Conservation (phyloP, 495 filamentous ascomycete genomes). For the Podospora appendiculata region DNA sequence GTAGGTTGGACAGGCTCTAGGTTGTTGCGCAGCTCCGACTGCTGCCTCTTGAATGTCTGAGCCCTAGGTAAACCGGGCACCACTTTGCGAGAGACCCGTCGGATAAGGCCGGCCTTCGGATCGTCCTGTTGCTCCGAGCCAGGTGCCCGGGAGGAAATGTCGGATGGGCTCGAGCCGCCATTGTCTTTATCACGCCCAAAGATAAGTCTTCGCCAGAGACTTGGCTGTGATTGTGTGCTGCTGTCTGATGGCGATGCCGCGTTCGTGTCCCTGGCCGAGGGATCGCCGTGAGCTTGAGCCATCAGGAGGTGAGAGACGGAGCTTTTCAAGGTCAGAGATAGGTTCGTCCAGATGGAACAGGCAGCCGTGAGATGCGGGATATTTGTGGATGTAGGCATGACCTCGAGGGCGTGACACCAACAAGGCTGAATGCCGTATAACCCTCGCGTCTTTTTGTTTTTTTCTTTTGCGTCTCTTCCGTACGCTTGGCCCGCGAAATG, state of each 20-base stretch:
- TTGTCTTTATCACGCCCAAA: constrained; percentile 15
- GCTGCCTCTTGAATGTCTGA: constrained; percentile 71
- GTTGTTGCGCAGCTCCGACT: constrained; percentile 68
- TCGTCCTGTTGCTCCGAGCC: constrained; percentile 13
- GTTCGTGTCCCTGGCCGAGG: constrained; percentile 4
- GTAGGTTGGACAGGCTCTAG: constrained; percentile 55
- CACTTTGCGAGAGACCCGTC: constrained; percentile 59
- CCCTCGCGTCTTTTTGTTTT: not conserved
- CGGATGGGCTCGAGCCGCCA: not conserved
- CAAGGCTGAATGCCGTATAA: not conserved
- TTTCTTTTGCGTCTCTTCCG: not conserved
- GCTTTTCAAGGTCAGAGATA: not conserved
- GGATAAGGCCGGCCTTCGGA: constrained; percentile 13
- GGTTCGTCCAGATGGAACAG: not conserved
- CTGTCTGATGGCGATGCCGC: constrained; percentile 5
- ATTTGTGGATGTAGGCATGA: not conserved
- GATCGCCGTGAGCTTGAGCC: constrained; percentile 14
- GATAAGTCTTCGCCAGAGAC: constrained; percentile 17
- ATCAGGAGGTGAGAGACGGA: constrained; percentile 11
- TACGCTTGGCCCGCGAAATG: not conserved
- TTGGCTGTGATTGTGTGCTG: constrained; percentile 11
- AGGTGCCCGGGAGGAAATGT: constrained; percentile 1
- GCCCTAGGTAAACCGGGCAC: constrained; percentile 71
- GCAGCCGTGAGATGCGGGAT: not conserved
- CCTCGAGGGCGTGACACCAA: not conserved